Base-by-base conservation (phyloP, 345 rosid genomes). In the Citrus reticulata region DNA sequence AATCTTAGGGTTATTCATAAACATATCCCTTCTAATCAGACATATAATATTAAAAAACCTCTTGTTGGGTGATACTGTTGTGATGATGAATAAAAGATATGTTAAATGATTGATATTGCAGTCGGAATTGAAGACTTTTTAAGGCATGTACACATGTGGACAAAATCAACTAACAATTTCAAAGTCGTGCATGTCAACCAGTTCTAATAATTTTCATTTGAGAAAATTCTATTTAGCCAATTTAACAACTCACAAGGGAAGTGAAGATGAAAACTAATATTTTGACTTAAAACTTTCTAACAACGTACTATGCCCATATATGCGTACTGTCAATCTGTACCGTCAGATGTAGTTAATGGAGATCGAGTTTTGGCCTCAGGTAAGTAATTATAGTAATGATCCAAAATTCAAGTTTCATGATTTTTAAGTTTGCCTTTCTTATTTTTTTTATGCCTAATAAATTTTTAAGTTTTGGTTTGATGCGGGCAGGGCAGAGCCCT, bases 81-180 rank as follows among this genome's bases (percentile, higher is more conserved):
- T 13, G 68, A 64, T 17, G 19, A 4, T 32, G 24, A 64, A 64
- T 7, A 64, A 64, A 32, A 6, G 4, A 16, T 6, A 9, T 5
- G 27, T 14, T 74, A 60, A 37, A 63, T 35, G 29, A 69, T 77
- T 80, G 83, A 83, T 77, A 57, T 69, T 74, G 78, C 54, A 63
- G 81, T 73, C 58, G 72, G 9, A 9, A 55, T 35, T 71, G 63
- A 9, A 46, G 49, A 35, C 9, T 27, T 49, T 74, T 20, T 2
- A 54, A 39, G 55, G 13, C 19, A 29, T 72, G 30, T 40, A 30
- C 30, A 49, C 9, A 40, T 55, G 20, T 51, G 24, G 79, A 80
- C 78, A 65, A 75, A 78, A 39, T 22, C 27, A 71, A 35, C 57
- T 20, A 42, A 73, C 40, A 40, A 35, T 78, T 42, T 30, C 62